Evolutionary conservation across 1,284 basidiomycete species (phyloP).

Genomic region (Spongiforma sp.): DNA sequence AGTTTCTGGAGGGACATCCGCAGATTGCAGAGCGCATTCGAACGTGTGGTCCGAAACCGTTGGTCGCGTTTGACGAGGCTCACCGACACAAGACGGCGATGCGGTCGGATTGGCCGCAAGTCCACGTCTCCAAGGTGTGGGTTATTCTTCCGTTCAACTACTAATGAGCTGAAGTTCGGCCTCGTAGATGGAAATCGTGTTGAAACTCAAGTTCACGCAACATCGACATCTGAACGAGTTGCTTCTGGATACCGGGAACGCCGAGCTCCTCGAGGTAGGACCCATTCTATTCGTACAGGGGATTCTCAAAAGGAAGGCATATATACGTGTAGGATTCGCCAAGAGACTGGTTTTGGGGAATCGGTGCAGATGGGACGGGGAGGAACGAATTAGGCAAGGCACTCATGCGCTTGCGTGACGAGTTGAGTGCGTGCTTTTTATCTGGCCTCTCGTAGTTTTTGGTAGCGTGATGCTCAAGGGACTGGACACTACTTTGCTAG

Average conservation of each 20-base stretch:
- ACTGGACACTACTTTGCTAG: constrained; percentile 5
- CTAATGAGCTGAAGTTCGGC: too few species aligned
- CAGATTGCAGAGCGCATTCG: constrained; percentile 41
- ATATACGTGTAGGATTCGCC: constrained; percentile 38
- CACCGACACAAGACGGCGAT: constrained; percentile 35
- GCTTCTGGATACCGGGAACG: constrained; percentile 43
- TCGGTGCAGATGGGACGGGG: constrained; percentile 43
- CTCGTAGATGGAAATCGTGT: constrained; percentile 43
- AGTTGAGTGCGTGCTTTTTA: constrained; percentile 25
- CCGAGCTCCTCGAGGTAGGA: constrained; percentile 41
- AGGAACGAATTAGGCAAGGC: constrained; percentile 50
- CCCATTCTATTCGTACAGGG: neutral
- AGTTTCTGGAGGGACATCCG: constrained; percentile 39
- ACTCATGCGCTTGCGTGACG: constrained; percentile 42
- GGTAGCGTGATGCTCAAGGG: neutral
- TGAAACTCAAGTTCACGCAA: constrained; percentile 50
- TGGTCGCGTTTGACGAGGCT: constrained; percentile 41
- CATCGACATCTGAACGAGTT: constrained; percentile 41
- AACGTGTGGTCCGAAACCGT: constrained; percentile 34
- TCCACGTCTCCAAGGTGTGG: constrained; percentile 36
- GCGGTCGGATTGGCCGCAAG: constrained; percentile 39
- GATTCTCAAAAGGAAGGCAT: neutral
- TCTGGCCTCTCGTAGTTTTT: neutral
- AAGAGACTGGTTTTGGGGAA: constrained; percentile 50
- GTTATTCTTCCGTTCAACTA: neutral